Base-by-base conservation (phyloP, 2,329 filamentous ascomycete genomes). In the Sodiomyces alkalinus region DNA sequence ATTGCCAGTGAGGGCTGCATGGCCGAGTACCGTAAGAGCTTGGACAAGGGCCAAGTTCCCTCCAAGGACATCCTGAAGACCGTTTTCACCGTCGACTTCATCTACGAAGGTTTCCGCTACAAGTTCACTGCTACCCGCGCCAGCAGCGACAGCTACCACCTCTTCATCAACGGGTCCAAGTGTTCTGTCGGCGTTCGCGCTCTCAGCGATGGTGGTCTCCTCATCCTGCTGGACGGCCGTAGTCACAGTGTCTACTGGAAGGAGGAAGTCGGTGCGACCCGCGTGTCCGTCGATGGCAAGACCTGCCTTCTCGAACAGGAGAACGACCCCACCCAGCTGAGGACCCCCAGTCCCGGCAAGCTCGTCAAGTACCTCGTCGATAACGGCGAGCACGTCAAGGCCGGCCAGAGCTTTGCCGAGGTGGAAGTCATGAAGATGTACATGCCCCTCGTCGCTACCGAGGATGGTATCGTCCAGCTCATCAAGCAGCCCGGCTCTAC, bases 361-460 rank as follows among this genome's bases (percentile, higher is more conserved):
- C 77, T 98, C 19, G 87, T 98, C 60, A 94, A 93, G 61, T 98
- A 90, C 57, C 80, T 83, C 2, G 81, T 98, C 3, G 90, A 94
- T 54, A 96, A 92, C 46, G 90, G 90, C 35, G 70, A 85, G 42
- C 90, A 98, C 52, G 74, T 98, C 55, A 78, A 74, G 54, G 83
- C 92, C 43, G 87, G 87, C 32, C 81, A 96, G 55, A 66, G 87
- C 19, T 98, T 85, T 48, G 90, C 90, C 31, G 90, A 98, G 55
- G 87, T 98, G 22, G 90, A 98, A 59, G 90, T 98, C 57, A 98
- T 98, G 90, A 98, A 98, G 70, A 98, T 98, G 90, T 96, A 96
- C 69, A 98, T 98, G 90, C 90, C 90, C 46, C 68, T 98, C 31
- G 70, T 98, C 36, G 81, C 90, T 3, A 79, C 86, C 49, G 90